A percentile compares a stretch with the other conserved stretches of the same genome.
Conservation (phyloP, 2,329 filamentous ascomycete genomes). For the Neofusicoccum parvum region DNA sequence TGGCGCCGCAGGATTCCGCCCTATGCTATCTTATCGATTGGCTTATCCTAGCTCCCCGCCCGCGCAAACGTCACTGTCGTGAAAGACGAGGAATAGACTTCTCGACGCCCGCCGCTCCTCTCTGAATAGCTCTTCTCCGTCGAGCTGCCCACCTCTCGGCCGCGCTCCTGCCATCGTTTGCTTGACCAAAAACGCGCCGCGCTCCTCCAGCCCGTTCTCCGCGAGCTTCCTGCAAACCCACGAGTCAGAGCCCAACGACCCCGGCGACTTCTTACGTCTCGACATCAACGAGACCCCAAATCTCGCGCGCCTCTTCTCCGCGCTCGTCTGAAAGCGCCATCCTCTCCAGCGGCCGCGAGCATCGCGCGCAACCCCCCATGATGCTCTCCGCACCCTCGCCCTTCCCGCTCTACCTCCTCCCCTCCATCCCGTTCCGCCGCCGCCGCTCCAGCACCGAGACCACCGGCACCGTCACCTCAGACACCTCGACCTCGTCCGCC, state of each 20-base stretch:
- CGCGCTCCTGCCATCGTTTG: neutral
- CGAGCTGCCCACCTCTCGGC: neutral
- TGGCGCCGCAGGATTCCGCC: constrained; percentile 14
- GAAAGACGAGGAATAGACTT: neutral
- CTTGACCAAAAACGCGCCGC: neutral
- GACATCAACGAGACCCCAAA: neutral
- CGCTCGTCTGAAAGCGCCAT: neutral
- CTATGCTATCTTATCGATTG: constrained; percentile 17
- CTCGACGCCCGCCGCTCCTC: neutral
- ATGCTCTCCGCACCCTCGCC: constrained; percentile 24
- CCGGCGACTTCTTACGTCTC: neutral
- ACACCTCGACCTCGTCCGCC: constrained; percentile 30
- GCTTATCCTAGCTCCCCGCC: constrained; percentile 4
- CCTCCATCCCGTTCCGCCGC: constrained; percentile 37
- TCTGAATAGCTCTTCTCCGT: neutral
- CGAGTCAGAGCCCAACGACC: constrained; percentile 8
- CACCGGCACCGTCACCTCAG: constrained; percentile 33
- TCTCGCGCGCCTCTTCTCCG: neutral
- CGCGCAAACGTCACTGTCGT: neutral
- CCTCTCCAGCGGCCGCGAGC: too few species aligned
- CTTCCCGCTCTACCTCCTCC: constrained; percentile 43
- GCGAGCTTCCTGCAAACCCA: neutral
- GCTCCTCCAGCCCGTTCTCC: neutral
- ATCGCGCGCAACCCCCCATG: neutral
- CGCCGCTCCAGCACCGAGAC: constrained; percentile 46